These are phyloP conservation scores for Flaveria bidentis DNA, from an alignment of 129 eudicot species.

Conservation along the genomic window DNA sequence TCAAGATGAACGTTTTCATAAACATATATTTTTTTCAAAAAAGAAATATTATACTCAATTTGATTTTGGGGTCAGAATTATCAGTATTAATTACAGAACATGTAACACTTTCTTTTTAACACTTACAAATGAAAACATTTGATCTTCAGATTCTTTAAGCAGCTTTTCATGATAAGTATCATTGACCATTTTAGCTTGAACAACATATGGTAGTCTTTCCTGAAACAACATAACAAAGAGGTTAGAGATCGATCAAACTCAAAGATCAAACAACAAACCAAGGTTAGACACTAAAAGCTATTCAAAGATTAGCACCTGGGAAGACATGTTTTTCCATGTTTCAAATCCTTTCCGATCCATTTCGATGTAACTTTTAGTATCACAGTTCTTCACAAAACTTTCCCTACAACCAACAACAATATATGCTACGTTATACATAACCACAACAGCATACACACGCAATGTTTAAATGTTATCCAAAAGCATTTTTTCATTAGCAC, in stretches of 20 bases:
- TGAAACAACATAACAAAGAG: conserved; percentile 23
- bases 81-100: background rate
- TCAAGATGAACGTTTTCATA: conserved; percentile 9
- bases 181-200: conserved; percentile 47
- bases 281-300: background rate
- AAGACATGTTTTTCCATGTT: conserved; percentile 57
- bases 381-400: conserved; percentile 45
- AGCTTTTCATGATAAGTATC: conserved; percentile 37
- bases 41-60: background rate
- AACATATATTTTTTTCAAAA: background rate
- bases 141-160: conserved; percentile 44
- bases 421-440: conserved; percentile 11
- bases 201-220: conserved; percentile 52
- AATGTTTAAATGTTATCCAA: background rate
- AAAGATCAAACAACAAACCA: background rate
- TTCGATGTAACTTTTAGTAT: conserved; percentile 36
- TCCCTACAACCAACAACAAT: conserved; percentile 47
- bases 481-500: background rate
- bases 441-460: too few relatives aligned
- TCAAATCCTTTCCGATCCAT: conserved; percentile 53
- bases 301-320: conserved; percentile 36
- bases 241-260: background rate
- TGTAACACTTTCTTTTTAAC: background rate
- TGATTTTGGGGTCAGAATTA: background rate
- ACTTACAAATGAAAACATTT: conserved; percentile 21